A percentile compares a stretch with the other conserved stretches of the same genome.
Conservation (phyloP, 139 green algal genomes). For the Chara braunii region DNA sequence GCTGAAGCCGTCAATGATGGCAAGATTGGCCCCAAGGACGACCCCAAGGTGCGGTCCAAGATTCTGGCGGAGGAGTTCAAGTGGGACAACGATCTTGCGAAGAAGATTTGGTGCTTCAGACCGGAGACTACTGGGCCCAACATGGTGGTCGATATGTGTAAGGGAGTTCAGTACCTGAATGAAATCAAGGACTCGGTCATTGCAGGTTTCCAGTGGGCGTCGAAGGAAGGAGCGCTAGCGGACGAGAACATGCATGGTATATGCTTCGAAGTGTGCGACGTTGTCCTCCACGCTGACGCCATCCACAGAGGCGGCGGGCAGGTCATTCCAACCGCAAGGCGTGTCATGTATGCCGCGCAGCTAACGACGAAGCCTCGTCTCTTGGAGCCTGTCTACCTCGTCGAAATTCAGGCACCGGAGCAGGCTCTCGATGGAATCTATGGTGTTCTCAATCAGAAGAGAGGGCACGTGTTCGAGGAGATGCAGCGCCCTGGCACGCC, state of each 20-base stretch:
- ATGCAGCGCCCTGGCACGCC: constrained; percentile 90
- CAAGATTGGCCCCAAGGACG: constrained; percentile 80
- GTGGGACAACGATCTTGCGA: constrained; percentile 98
- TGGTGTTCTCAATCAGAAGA: constrained; percentile 96
- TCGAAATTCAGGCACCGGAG: constrained; percentile 99
- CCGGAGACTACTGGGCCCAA: constrained; percentile 97
- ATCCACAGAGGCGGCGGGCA: constrained; percentile 98
- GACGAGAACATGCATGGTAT: constrained; percentile 99
- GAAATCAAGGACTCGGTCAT: constrained; percentile 98
- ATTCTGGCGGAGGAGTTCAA: constrained; percentile 87
- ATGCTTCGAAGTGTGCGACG: constrained; percentile 89
- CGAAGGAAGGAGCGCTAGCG: constrained; percentile 91
- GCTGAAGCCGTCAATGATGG: constrained; percentile 96
- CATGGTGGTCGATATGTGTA: constrained; percentile 91
- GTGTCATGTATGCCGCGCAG: constrained; percentile 87
- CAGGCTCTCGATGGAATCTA: constrained; percentile 87
- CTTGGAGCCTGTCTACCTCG: constrained; percentile 95
- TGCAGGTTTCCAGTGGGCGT: constrained; percentile 96
- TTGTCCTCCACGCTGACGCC: constrained; percentile 94
- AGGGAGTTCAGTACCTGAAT: constrained; percentile 99
- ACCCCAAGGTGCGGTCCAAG: constrained; percentile 68
- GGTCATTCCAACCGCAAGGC: constrained; percentile 94
- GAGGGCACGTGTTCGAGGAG: constrained; percentile 97
- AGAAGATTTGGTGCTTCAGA: constrained; percentile 99
- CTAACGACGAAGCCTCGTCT: constrained; percentile 84